Base-by-base conservation (phyloP, 2,329 filamentous ascomycete species). In the Penicillium sp. region DNA sequence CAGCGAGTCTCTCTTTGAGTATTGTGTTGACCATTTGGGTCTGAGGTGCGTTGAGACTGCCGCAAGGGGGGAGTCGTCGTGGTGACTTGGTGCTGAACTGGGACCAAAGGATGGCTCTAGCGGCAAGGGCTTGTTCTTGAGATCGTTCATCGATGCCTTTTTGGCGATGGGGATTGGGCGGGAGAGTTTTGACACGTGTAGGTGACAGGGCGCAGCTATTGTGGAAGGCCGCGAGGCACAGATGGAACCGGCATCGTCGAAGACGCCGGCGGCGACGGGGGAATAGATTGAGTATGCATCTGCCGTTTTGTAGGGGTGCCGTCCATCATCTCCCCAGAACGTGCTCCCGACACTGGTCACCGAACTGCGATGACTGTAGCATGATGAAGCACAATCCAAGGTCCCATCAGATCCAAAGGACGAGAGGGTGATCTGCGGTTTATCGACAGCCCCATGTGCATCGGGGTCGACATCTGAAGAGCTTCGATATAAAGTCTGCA, bases 101-200 rank as follows among this genome's bases (percentile, higher is more conserved):
- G 72, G 52, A 48, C 65, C 61, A 38, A 70, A 65, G 2, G 66
- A 63, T 27, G 76, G 75, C 23, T 73, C 72, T 5, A 70, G 65
- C 16, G 76, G 76, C 5, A 78, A 67, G 8, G 76, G 75, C 50
- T 78, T 78, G 52, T 77, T 74, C 54, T 64, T 72, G 21, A 70
- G 53, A 23, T 74, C 65, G 13, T 63, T 60, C 23, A 68, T 58
- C 1, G 68, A 69, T 23, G 63, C 62, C 25, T 62, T 60, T 13
- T 61, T 54, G 25, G 60, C 38, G 39, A 50, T 33, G 2, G 62
- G 63, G 23, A 64, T 39, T 19, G 16, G 44, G 19, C 7, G 9
- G 36, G 21, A 19, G 27, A 23, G 29, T n/a, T 38, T 39, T 19
- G 36, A 31, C 43, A 27, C 16, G 10, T 40, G 19, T 25, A 53